Base-by-base conservation (phyloP, 2,329 filamentous ascomycete species). In the Phyllosticta citriasiana region DNA sequence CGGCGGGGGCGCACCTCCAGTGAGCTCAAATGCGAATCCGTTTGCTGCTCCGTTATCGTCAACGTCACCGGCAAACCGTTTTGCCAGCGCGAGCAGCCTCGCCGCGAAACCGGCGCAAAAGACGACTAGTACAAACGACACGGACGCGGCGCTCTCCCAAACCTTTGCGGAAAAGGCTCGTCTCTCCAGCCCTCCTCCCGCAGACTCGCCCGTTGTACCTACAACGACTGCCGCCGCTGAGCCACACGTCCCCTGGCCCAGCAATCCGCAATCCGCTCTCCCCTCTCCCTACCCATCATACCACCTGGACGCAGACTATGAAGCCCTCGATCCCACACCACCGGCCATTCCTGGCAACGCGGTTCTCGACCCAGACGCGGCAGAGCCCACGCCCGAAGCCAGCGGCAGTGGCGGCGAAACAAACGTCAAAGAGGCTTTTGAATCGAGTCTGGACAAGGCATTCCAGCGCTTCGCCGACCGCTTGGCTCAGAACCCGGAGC, bases 271-370 rank as follows among this genome's bases (percentile, higher is more conserved):
- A 2, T 58, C 64, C 25, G 62, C 62, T 63, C 87, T 89, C 66
- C 88, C 90, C 0, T 64, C 79, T 1, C 79, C 91, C 0, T 97
- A 92, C 74, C 88, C 90, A 0, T 77, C 82, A 30, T 88, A 88
- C 70, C 89, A 91, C 77, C 80, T 87, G 57, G 94, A 97, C 67
- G 93, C 93, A 57, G 93, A 96, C 70, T 96, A 90, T 75, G 94
- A 99, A 74, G 89, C 88, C 3, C 82, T 97, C 26, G 89, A 90
- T 64, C 70, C 85, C 66, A 75, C 75, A 9, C 74, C 68, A 2
- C 81, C 82, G 0, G 74, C 75, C 30, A 80, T 82, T 53, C 80
- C 76, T 3, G 70, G 76, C 40, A 78, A 77, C 51, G 73, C 77
- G 30, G 77, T 77, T 59, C 74, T 76, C 59, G 74, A 75, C 53